Evolutionary conservation across 202 grass and related monocot genomes (phyloP).

Genomic region (Bolboschoenoplectus hybrid): DNA sequence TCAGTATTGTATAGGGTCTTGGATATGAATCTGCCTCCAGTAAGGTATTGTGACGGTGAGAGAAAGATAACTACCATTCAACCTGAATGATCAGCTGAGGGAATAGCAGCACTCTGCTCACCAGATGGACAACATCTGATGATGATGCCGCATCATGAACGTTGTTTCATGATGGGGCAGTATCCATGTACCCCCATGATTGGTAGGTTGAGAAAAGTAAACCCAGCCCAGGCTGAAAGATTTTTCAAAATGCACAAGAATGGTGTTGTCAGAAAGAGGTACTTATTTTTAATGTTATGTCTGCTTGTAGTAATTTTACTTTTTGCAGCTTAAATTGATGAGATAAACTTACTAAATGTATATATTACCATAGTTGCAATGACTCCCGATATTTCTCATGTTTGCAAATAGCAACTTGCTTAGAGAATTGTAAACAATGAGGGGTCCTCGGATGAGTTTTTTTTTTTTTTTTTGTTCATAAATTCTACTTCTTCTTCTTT

Average conservation of each 20-base stretch:
- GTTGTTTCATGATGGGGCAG: constrained; percentile 94
- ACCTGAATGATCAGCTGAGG: constrained; percentile 69
- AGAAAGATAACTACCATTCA: constrained; percentile 35
- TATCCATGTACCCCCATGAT: constrained; percentile 79
- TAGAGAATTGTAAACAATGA: too few species aligned
- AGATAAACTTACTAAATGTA: neutral
- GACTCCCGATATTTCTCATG: too few species aligned
- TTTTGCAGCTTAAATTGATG: neutral
- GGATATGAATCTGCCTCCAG: constrained; percentile 44
- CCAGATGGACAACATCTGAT: constrained; percentile 68
- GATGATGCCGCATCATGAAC: constrained; percentile 82
- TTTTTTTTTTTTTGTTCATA: too few species aligned
- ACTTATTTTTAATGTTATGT: neutral
- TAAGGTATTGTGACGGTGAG: constrained; percentile 24
- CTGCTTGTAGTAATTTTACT: neutral
- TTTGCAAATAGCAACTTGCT: too few species aligned
- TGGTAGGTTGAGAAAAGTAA: constrained; percentile 61
- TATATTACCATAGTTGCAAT: too few species aligned
- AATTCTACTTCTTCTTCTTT: too few species aligned
- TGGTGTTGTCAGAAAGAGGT: constrained; percentile 48
- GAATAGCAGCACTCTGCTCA: constrained; percentile 65
- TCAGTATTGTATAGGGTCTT: constrained; percentile 50
- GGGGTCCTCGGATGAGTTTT: too few species aligned
- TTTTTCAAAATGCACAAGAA: constrained; percentile 82
- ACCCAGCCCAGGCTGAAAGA: constrained; percentile 57